Evolutionary conservation across 2,329 filamentous ascomycete genomes (phyloP).

Genomic region (Zymoseptoria passerinii): DNA sequence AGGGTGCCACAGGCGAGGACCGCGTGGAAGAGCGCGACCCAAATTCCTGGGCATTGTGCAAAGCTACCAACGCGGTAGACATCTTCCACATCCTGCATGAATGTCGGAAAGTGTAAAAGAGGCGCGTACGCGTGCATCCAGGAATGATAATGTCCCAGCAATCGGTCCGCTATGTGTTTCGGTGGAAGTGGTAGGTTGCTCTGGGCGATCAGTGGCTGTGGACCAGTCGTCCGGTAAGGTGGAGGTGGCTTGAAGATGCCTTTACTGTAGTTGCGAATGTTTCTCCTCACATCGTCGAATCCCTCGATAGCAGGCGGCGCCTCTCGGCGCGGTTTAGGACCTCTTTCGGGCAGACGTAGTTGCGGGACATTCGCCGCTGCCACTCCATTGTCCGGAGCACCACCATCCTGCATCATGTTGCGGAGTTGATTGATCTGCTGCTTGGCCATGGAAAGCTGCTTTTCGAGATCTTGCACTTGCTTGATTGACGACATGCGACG

Average conservation of each 20-base stretch:
- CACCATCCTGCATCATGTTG: constrained; percentile 50
- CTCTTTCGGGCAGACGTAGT: constrained; percentile 27
- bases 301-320: constrained; percentile 57
- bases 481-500: constrained; percentile 98
- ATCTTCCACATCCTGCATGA: constrained; percentile 65
- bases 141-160: constrained; percentile 67
- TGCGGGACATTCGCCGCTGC: constrained; percentile 19
- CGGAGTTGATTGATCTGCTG: constrained; percentile 70
- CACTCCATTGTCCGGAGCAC: constrained; percentile 38
- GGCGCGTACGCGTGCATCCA: constrained; percentile 75
- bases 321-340: constrained; percentile 49
- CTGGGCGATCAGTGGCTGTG: constrained; percentile 40
- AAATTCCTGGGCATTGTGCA: constrained; percentile 55
- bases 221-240: constrained; percentile 51
- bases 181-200: constrained; percentile 52
- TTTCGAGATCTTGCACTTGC: constrained; percentile 94
- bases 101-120: constrained; percentile 79
- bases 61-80: constrained; percentile 61
- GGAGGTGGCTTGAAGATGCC: constrained; percentile 74
- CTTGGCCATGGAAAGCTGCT: constrained; percentile 72
- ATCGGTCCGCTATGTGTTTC: constrained; percentile 58
- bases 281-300: constrained; percentile 61
- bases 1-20: constrained; percentile 76
- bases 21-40: constrained; percentile 72
- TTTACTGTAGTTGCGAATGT: constrained; percentile 63